A percentile compares a stretch with the other conserved stretches of the same genome.
These are phyloP conservation scores for Colletotrichum aenigma DNA, from an alignment of 2,329 filamentous ascomycete species.

Conservation along the genomic window DNA sequence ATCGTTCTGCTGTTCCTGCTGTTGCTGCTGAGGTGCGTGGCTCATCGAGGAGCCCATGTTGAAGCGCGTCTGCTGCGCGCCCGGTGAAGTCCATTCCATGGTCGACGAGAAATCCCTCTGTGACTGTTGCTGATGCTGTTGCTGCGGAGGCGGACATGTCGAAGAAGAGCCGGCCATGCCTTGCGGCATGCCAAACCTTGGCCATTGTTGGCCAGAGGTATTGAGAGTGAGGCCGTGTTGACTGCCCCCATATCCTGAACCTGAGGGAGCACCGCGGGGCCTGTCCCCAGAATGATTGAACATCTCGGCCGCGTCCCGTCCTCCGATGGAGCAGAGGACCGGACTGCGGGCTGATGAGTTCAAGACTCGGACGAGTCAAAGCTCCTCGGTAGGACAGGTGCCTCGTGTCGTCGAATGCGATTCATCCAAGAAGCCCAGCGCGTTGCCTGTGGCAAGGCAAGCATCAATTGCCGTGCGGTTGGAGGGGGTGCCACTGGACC, in stretches of 20 bases:
- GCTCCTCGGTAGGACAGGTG: conserved; percentile 38
- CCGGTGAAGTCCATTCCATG: conserved; percentile 44
- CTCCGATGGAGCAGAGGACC: conserved; percentile 33
- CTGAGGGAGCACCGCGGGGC: conserved; percentile 30
- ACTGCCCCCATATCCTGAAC: conserved; percentile 21
- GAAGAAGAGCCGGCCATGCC: conserved; percentile 30
- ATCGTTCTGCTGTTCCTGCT: conserved; percentile 6
- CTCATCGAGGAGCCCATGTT: conserved; percentile 1
- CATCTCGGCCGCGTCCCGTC: conserved; percentile 39
- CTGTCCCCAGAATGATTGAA: conserved; percentile 38
- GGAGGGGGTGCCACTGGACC: conserved; percentile 23
- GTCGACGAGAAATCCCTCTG: conserved; percentile 7
- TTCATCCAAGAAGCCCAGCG: conserved; percentile 21
- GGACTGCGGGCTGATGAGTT: conserved; percentile 38
- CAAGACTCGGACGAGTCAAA: conserved; percentile 42
- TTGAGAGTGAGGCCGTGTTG: conserved; percentile 25
- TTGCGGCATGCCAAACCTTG: conserved; percentile 34
- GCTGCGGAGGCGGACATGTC: conserved; percentile 24
- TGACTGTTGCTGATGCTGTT: conserved; percentile 1
- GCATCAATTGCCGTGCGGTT: conserved; percentile 21
- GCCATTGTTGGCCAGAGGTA: conserved; percentile 36
- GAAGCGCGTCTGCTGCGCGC: conserved; percentile 28
- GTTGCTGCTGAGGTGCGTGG: background rate
- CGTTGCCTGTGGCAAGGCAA: conserved; percentile 33
- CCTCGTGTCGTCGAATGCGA: conserved; percentile 21